Evolutionary conservation across 805 yeast species (phyloP), one percentile per base, ranked within the genome.

Genomic region (Candida quercuum): DNA sequence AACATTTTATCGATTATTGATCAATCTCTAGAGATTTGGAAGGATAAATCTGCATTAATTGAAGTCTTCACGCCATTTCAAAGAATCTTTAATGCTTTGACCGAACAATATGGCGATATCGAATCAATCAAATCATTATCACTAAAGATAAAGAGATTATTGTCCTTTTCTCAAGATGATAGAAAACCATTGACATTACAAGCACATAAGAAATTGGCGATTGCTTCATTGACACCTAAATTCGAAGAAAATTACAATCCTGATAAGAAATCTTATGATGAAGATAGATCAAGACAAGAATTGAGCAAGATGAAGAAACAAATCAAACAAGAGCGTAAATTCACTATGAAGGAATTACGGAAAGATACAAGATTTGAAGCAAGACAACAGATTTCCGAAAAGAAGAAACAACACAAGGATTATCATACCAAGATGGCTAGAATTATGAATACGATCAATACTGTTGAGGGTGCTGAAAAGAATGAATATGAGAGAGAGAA

Each of bases 231-330:
- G 52, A 83, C 88, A 26, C 99, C 99, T 47, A 81, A 85, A 63
- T 93, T 83, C 59, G 97, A 91, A 64, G 98, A 87, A 54, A 87
- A 88, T 69, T 93, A 81, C 75, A 91, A 89, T 65, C 96, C 96
- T 39, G 96, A 87, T 57, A 86, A 80, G 76, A 89, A 86, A 66
- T 85, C 94, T 8, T 84, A 87, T 60, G 96, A 91, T 59, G 74
- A 83, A 36, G 84, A 89, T 58, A 72, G 79, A 49, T 79, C 82
- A 42, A 74, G 93, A 61, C 86, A 80, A 48, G 98, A 93, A 61
- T 64, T 86, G 49, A 73, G 72, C 58, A 93, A 93, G 71, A 74
- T 91, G 68, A 77, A 75, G 63, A 79, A 83, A 16, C 86, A 85
- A 64, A 66, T 88, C 62, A 93, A 93, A 78, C 84, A 88, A 63